These are phyloP conservation scores for Lasiodiplodia theobromae DNA, from an alignment of 2,329 filamentous ascomycete species.

Conservation along the genomic window DNA sequence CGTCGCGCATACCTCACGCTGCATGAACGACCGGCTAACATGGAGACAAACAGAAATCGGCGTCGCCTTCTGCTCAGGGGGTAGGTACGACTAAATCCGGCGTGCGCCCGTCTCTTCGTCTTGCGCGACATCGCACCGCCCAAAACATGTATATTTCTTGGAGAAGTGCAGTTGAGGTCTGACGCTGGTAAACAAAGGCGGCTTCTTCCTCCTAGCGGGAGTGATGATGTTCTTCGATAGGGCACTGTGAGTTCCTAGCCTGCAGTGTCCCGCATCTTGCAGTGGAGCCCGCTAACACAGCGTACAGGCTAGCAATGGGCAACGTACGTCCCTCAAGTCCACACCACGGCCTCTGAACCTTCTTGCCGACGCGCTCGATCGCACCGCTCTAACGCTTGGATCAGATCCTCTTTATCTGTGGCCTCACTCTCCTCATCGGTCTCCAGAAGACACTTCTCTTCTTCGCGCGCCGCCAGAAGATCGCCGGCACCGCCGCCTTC, in stretches of 20 bases:
- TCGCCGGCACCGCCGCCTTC: slow-evolving; percentile 90
- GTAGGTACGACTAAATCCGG: slow-evolving; percentile 64
- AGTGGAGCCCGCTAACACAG: slow-evolving; percentile 31
- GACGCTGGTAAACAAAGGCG: slow-evolving; percentile 63
- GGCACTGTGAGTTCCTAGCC: slow-evolving; percentile 72
- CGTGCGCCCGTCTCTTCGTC: slow-evolving; percentile 5
- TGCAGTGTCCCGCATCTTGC: background rate
- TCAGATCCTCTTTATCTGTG: slow-evolving; percentile 96
- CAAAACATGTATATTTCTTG: slow-evolving; percentile 26
- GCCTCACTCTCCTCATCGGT: slow-evolving; percentile 94
- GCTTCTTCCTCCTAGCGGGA: slow-evolving; percentile 92
- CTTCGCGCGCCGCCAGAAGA: slow-evolving; percentile 92
- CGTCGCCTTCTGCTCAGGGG: slow-evolving; percentile 96
- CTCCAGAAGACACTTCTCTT: slow-evolving; percentile 89
- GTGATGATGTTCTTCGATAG: slow-evolving; percentile 98
- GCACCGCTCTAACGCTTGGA: background rate
- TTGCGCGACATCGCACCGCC: background rate
- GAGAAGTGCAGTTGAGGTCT: slow-evolving; percentile 34
- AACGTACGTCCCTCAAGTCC: slow-evolving; percentile 66
- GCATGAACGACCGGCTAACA: background rate
- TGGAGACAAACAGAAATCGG: slow-evolving; percentile 74
- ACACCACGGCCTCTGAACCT: background rate
- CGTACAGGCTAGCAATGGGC: slow-evolving; percentile 87
- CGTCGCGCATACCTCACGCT: background rate
- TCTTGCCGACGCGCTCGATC: slow-evolving; percentile 15